phyloP scores from a whole-genome alignment of 2,329 filamentous ascomycete genomes.

The Metarhizium humberi region DNA sequence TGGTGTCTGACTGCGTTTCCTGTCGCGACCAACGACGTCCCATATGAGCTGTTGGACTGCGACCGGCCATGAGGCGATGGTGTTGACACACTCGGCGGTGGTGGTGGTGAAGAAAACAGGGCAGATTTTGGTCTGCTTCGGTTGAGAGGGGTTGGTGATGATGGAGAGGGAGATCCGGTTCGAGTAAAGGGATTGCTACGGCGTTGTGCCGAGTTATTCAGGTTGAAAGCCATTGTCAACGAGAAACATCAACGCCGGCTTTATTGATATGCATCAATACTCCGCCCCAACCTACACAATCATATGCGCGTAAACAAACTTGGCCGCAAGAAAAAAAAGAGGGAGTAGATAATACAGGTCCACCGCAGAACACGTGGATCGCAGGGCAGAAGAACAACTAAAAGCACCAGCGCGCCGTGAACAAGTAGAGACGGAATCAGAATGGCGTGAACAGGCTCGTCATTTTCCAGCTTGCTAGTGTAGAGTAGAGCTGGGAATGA shows the following conservation, averaged over 20 bases:
- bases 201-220: slow-evolving; percentile 47
- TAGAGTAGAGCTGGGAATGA: not conserved
- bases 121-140: slow-evolving; percentile 64
- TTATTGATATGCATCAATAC: slow-evolving; percentile 3
- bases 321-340: not conserved
- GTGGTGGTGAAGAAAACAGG: slow-evolving; percentile 55
- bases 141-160: slow-evolving; percentile 49
- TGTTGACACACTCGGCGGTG: slow-evolving; percentile 27
- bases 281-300: not conserved
- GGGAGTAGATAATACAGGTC: not conserved
- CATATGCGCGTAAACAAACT: slow-evolving; percentile 14
- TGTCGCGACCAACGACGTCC: slow-evolving; percentile 29
- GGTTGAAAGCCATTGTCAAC: slow-evolving; percentile 25
- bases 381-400: slow-evolving; percentile 10
- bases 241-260: slow-evolving; percentile 11
- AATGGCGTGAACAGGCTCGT: slow-evolving; percentile 14
- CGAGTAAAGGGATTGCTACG: slow-evolving; percentile 75
- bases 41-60: slow-evolving; percentile 53
- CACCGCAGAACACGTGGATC: not conserved
- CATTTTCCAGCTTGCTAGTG: not conserved
- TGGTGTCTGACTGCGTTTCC: slow-evolving; percentile 28
- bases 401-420: slow-evolving; percentile 14
- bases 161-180: slow-evolving; percentile 40
- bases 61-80: slow-evolving; percentile 54
- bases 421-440: slow-evolving; percentile 13